A percentile compares a stretch with the other conserved stretches of the same genome.
phyloP scores from a whole-genome alignment of 768 basidiomycete species.

The Calocera viscosa region DNA sequence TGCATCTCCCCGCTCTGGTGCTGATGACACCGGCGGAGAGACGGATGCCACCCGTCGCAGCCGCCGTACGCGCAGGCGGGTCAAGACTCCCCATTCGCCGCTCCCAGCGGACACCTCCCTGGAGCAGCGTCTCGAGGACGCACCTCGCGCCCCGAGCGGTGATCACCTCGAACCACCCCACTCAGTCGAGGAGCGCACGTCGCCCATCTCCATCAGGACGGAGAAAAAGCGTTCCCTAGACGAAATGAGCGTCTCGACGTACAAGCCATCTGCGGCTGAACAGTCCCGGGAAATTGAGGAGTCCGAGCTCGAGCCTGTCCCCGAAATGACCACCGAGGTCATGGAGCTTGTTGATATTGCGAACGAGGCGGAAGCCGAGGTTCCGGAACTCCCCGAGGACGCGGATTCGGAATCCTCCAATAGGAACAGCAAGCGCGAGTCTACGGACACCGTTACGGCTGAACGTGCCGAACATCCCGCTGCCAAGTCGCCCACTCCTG shows the following conservation, averaged over 20 bases:
- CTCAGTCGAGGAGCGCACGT: not conserved
- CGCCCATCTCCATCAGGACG: not conserved
- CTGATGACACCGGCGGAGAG: not conserved
- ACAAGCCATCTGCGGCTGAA: slow-evolving; percentile 32
- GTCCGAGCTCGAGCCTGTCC: not conserved
- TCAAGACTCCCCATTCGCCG: not conserved
- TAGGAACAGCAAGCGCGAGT: not conserved
- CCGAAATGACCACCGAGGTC: not conserved
- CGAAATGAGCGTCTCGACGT: not conserved
- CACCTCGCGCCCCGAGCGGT: not conserved
- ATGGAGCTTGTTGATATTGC: not conserved
- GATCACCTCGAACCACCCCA: not conserved
- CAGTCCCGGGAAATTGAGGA: slow-evolving; percentile 8
- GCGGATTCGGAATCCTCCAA: not conserved
- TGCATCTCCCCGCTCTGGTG: not conserved
- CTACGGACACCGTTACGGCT: not conserved
- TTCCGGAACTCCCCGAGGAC: not conserved
- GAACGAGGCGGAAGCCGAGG: not conserved
- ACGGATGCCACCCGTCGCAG: not conserved
- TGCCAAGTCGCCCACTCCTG: not conserved
- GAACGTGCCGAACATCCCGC: not conserved
- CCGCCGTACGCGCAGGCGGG: not conserved
- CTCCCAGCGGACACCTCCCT: not conserved
- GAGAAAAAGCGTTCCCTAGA: not conserved
- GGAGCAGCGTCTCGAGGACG: not conserved